Conservation (phyloP, 768 basidiomycete species). For the Rhodosporidiobolus odoratus region DNA sequence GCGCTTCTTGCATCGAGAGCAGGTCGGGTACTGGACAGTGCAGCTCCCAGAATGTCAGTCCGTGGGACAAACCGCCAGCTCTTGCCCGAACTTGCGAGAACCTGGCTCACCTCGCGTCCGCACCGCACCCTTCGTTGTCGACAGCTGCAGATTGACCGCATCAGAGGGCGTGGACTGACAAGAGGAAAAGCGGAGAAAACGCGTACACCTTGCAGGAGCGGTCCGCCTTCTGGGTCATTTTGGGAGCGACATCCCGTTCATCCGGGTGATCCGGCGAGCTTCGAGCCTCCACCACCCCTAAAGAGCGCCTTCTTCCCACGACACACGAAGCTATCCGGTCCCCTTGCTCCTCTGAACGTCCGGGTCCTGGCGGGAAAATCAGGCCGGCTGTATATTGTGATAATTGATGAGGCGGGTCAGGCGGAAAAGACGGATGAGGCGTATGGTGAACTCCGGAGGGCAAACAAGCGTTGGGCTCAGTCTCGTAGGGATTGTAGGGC, state of each 20-base stretch:
- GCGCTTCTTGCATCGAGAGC: constrained; percentile 26
- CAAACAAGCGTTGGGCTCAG: neutral
- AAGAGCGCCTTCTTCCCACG: neutral
- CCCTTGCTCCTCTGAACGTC: too few relatives aligned
- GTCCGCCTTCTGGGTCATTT: constrained; percentile 18
- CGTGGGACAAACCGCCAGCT: too few relatives aligned
- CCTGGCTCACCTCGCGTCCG: constrained; percentile 1
- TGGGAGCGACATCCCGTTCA: neutral
- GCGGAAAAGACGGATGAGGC: neutral
- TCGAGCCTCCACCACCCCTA: neutral
- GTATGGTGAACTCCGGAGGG: neutral
- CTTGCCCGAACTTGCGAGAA: neutral
- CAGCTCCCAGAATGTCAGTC: neutral
- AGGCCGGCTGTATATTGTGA: too few relatives aligned
- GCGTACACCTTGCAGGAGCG: constrained; percentile 27
- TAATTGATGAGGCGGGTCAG: neutral
- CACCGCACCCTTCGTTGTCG: constrained; percentile 24
- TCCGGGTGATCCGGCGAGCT: too few relatives aligned
- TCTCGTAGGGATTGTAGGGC: neutral
- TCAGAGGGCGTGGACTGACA: neutral
- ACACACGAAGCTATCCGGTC: neutral
- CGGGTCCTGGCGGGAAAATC: too few relatives aligned
- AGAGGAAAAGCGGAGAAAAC: neutral
- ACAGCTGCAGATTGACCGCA: neutral
- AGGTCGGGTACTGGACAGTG: constrained; percentile 9